These are phyloP conservation scores for Skeletonema menzelii DNA, from an alignment of 108 stramenopile species.

Conservation along the genomic window DNA sequence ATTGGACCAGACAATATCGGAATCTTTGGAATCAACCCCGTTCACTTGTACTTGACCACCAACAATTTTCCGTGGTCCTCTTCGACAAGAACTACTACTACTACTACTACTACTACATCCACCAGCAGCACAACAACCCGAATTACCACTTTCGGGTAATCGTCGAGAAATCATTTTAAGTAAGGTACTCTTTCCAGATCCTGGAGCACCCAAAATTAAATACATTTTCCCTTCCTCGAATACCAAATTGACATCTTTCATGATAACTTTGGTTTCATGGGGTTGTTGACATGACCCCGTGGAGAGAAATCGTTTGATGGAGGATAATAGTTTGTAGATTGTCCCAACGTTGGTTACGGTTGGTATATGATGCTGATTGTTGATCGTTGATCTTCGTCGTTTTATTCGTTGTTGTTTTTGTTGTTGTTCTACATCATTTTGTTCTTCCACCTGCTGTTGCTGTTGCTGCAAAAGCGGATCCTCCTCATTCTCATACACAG, in stretches of 20 bases:
- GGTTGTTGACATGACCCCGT: constrained; percentile 5
- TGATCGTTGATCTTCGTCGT: not conserved
- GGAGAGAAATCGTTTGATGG: not conserved
- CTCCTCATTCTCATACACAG: not conserved
- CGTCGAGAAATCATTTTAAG: constrained; percentile 55
- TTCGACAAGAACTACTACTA: too few relatives aligned
- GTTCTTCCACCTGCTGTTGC: not conserved
- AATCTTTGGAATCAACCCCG: constrained; percentile 30
- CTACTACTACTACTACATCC: too few relatives aligned
- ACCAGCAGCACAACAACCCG: not conserved
- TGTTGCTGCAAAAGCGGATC: too few relatives aligned
- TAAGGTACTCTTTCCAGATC: constrained; percentile 73
- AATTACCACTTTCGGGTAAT: constrained; percentile 5
- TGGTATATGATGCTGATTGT: not conserved
- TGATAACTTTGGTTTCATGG: constrained; percentile 25
- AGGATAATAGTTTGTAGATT: not conserved
- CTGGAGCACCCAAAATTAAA: constrained; percentile 84
- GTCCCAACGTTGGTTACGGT: constrained; percentile 29
- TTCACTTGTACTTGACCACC: constrained; percentile 43
- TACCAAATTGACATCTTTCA: constrained; percentile 59
- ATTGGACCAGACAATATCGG: constrained; percentile 47
- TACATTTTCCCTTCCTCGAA: constrained; percentile 79
- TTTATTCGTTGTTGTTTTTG: not conserved
- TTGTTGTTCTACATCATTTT: not conserved
- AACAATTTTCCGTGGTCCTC: constrained; percentile 9